Conservation (phyloP, 2,329 filamentous ascomycete species). For the Fusarium chaquense region DNA sequence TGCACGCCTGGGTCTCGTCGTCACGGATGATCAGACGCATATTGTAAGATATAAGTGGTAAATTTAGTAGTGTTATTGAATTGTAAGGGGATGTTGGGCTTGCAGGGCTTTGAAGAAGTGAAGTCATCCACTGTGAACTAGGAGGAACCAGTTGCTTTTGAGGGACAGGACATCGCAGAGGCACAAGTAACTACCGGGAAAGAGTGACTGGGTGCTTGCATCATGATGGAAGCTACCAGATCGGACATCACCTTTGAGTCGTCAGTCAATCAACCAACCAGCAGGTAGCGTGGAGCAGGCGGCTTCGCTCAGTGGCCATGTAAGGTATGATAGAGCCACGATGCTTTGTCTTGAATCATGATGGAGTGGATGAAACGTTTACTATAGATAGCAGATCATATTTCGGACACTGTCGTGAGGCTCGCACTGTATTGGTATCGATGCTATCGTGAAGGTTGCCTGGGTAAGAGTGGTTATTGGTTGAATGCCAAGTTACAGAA, state of each 20-base stretch:
- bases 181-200: slow-evolving; percentile 8
- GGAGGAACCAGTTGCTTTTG: slow-evolving; percentile 35
- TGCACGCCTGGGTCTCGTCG: slow-evolving; percentile 74
- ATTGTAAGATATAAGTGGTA: slow-evolving; percentile 46
- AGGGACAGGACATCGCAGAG: slow-evolving; percentile 8
- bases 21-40: slow-evolving; percentile 90
- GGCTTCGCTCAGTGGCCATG: slow-evolving; percentile 24
- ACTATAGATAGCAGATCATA: slow-evolving; percentile 24
- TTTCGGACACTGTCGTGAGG: slow-evolving; percentile 25
- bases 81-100: slow-evolving; percentile 1
- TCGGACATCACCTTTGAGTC: slow-evolving; percentile 16
- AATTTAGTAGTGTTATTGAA: background rate
- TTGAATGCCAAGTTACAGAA: background rate
- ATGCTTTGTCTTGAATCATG: slow-evolving; percentile 6
- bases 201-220: slow-evolving; percentile 30
- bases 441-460: slow-evolving; percentile 19
- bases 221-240: slow-evolving; percentile 24
- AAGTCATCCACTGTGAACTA: background rate
- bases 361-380: slow-evolving; percentile 38
- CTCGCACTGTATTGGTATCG: slow-evolving; percentile 38
- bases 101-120: slow-evolving; percentile 5
- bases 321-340: slow-evolving; percentile 27
- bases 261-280: slow-evolving; percentile 28
- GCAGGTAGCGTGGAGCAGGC: slow-evolving; percentile 26
- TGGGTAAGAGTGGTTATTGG: slow-evolving; percentile 6